Base-by-base conservation (phyloP, 1,139 yeast genomes). In the Yamadazyma dushanensis region DNA sequence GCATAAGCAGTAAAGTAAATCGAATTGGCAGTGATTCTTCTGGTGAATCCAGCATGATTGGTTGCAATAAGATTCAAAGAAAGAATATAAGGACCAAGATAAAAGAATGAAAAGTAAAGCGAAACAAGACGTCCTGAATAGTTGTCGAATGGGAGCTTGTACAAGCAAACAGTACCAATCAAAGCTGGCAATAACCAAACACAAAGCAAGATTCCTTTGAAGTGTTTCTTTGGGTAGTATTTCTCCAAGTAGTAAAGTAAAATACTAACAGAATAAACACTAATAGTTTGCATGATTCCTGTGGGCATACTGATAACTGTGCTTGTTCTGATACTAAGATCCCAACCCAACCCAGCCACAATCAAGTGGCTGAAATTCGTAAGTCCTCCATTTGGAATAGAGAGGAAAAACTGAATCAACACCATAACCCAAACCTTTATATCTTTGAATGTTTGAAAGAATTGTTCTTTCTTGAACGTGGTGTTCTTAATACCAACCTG, bases 401-500 rank as follows among this genome's bases (percentile, higher is more conserved):
- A 56, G 39, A 54, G 46, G 8, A 43, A 53, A n/a, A 57, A 37
- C 5, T 56, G 59, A 21, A 44, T 32, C 18, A 31, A 31, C 5
- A 41, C 35, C 47, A 44, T 41, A 13, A 36, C 36, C 45, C 45
- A 44, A 1, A 36, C 38, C 14, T 44, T 44, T 7, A 39, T 39
- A 21, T 44, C 48, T 16, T 29, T 35, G 2, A 44, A 34, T 10
- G 45, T 37, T 28, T 43, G 38, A 26, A 33, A 15, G 25, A 42
- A 40, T 27, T 42, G 46, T 5, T 40, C 42, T 23, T 34, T 34
- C 29, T 54, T 61, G 44, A 60, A 53, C 30, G 47, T 49, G 20
- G 46, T 45, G 23, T 56, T 52, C 28, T 54, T 56, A 9, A 63
- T 56, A 2, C 68, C 68, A 1, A 54, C 50, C 41, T 57, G 59